Evolutionary conservation across 805 yeast genomes (phyloP), one percentile per base, ranked within the genome.

Genomic region (Citeromyces matritensis): DNA sequence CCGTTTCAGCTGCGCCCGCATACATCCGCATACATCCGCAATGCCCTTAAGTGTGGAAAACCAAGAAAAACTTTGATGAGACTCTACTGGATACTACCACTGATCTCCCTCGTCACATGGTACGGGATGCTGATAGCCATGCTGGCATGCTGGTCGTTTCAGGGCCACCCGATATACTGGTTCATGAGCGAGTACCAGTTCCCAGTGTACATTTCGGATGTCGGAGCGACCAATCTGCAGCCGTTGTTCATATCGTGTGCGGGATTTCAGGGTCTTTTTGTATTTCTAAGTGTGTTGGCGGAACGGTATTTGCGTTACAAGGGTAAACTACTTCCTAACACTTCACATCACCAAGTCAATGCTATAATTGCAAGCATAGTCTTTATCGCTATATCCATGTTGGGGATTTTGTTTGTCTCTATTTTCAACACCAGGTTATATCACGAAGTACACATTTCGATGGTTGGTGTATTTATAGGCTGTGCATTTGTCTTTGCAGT

Each of bases 121-220:
- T 80, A 85, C 73, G 94, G 81, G 3, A 82, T 84, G 95, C 66
- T 86, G 8, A 73, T 78, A 4, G 82, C 94, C 4, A 57, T 88
- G 68, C 47, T 86, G 39, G 50, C 65, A 2, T 67, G 74, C 40
- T 86, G 96, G 96, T 69, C 79, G 2, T 65, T 60, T 3, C 83
- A 82, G 45, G 95, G 95, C 2, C 67, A 67, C 29, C 94, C 94
- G 0, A 6, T 15, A n/a, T n/a, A 19, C 6, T 14, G 12, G 8
- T 26, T 7, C 11, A 58, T 66, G 9, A 79, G 81, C 46, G 48
- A 58, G 34, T 73, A 73, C 39, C 71, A 62, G 39, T 43, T 53
- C 24, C 68, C 75, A 30, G 75, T 83, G 2, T 88, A 79, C 53
- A 70, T 88, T 31, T 79, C 94, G 3, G 82, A 86, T 45, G 69